phyloP scores from a whole-genome alignment of 2,329 filamentous ascomycete genomes.

The Thelonectria discophora region DNA sequence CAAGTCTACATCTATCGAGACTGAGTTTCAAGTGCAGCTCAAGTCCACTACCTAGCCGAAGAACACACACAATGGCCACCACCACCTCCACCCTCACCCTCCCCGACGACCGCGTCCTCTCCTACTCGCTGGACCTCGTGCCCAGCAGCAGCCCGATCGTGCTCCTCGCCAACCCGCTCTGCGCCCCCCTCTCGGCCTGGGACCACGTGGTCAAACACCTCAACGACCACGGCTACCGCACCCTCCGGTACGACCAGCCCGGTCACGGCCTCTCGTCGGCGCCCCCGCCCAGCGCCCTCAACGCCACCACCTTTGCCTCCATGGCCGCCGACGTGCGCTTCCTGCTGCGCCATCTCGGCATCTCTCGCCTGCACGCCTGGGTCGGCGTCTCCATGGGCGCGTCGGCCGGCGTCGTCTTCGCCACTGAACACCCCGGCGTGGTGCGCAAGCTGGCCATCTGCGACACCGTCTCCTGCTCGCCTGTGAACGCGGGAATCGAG shows the following conservation, averaged over 20 bases:
- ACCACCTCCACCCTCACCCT: constrained; percentile 33
- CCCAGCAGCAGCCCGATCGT: constrained; percentile 42
- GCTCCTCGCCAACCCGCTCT: constrained; percentile 52
- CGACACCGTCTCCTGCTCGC: constrained; percentile 52
- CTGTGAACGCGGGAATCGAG: constrained; percentile 46
- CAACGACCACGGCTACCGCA: constrained; percentile 48
- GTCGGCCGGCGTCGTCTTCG: constrained; percentile 51
- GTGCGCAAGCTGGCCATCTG: constrained; percentile 51
- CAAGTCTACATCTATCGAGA: too few relatives aligned
- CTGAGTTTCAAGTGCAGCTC: too few relatives aligned
- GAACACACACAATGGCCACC: constrained; percentile 29
- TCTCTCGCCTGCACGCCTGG: constrained; percentile 50
- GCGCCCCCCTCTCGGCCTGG: constrained; percentile 49
- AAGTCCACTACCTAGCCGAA: too few relatives aligned
- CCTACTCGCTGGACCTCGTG: constrained; percentile 43
- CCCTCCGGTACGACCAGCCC: constrained; percentile 54
- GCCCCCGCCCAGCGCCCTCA: constrained; percentile 45
- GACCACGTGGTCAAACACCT: constrained; percentile 50
- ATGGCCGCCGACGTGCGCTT: constrained; percentile 50
- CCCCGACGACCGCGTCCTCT: constrained; percentile 40
- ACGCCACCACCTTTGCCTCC: constrained; percentile 51
- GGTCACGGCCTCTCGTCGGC: constrained; percentile 54
- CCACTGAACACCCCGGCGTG: constrained; percentile 49
- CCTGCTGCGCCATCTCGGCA: constrained; percentile 46
- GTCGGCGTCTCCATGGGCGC: constrained; percentile 58